Evolutionary conservation across 1,139 yeast genomes (phyloP).

Genomic region (Blastobotrys malaysiensis): DNA sequence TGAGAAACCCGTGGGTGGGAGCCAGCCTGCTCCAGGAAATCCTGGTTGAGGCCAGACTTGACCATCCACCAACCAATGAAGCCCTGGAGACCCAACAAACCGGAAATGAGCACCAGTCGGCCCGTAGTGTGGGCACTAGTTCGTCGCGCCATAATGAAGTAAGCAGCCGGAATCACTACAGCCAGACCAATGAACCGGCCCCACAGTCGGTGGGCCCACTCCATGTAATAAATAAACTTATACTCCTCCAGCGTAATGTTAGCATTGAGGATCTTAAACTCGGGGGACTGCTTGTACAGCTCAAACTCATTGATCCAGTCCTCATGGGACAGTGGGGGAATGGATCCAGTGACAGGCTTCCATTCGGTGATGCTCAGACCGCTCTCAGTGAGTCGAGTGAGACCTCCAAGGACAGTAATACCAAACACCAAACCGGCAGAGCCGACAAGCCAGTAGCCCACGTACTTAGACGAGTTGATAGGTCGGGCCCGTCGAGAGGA

Average conservation of each 20-base stretch:
- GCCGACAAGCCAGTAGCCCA: constrained; percentile 89
- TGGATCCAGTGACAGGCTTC: constrained; percentile 94
- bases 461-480: constrained; percentile 34
- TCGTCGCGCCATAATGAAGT: constrained; percentile 62
- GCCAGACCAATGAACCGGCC: constrained; percentile 87
- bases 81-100: constrained; percentile 85
- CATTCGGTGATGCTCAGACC: constrained; percentile 97
- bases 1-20: constrained; percentile 93
- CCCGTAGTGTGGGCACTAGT: constrained; percentile 67
- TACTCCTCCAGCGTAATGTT: constrained; percentile 89
- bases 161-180: constrained; percentile 78
- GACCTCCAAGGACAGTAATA: constrained; percentile 93
- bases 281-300: constrained; percentile 83
- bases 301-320: constrained; percentile 85
- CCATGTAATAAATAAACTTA: constrained; percentile 94
- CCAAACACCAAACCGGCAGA: constrained; percentile 89
- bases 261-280: constrained; percentile 81
- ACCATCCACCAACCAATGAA: constrained; percentile 99
- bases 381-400: constrained; percentile 90
- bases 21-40: constrained; percentile 69
- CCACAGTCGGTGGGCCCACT: constrained; percentile 92
- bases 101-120: constrained; percentile 66
- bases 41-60: constrained; percentile 84
- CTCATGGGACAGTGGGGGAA: constrained; percentile 74
- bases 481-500: constrained; percentile 21